Base-by-base conservation (phyloP, 2,329 filamentous ascomycete species). In the Huntiella decipiens region DNA sequence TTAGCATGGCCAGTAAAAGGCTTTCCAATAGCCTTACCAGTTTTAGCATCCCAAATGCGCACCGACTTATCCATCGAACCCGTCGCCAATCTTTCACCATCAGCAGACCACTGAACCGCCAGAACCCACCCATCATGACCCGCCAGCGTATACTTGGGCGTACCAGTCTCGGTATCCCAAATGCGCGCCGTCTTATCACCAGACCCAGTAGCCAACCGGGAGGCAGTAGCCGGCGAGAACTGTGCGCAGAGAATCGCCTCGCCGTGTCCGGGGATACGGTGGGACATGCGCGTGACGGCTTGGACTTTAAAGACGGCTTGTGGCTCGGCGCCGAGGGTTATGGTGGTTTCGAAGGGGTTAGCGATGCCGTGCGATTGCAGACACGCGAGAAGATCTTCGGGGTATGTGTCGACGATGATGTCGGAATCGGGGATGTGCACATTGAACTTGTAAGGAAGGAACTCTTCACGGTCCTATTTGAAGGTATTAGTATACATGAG, bases 281-380 rank as follows among this genome's bases (percentile, higher is more conserved):
- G 82, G 5, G 87, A 82, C 64, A 91, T 88, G 60, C 91, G 74
- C 42, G 87, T 88, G 37, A 95, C 86, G 8, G 85, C 82, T 55
- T 91, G 86, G 17, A 96, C 91, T 55, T 81, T 79, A 67, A 95
- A 96, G 0, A 96, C 82, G 16, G 88, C 85, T 61, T 98, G 88
- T 0, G 91, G 88, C 56, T 77, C 73, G 38, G 74, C 74, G 34
- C 68, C 70, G 19, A 79, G 66, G 2, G 70, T 67, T 41, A 70
- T 59, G 0, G 64, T 68, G 4, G 62, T 70, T 56, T 76, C 73
- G 52, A 71, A 74, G 0, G 72, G 70, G 52, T 73, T 74, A 36
- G 67, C 65, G 47, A 75, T 66, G 47, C 71, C 70, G 64, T 75
- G 68, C 51, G 61, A 64, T 17, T 63, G 64, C n/a, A 76, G 61